Evolutionary conservation across 2,329 filamentous ascomycete genomes (phyloP), one percentile per base, ranked within the genome.

Genomic region (Sporothrix variecibatus): DNA sequence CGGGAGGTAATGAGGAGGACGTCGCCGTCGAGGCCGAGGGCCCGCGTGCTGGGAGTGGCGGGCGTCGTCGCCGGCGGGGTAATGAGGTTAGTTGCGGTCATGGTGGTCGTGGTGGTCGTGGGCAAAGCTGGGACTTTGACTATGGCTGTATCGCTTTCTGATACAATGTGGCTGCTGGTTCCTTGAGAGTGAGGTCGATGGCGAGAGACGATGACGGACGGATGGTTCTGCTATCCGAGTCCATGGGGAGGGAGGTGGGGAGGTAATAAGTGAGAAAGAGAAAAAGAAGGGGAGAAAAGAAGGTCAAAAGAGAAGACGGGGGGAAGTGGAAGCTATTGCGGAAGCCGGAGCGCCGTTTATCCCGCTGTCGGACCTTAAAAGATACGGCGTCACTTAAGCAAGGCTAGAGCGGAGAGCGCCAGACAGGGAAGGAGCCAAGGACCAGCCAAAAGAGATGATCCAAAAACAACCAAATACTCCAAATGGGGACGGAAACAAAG

Each of bases 1-100:
- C 0, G 82, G 81, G 81, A 76, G 7, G 86, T 75, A 70, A 87
- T 78, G 31, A 88, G 76, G 34, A 88, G 83, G 76, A 85, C 85
- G 79, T 88, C 86, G 60, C 85, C 85, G 65, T 80, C 81, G 64
- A 87, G 73, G 49, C 83, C 83, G 75, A 76, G 60, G 53, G 49
- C 49, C 40, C 26, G 43, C 68, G 31, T 34, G 58, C 43, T 62
- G 46, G 51, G 51, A 23, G 67, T 23, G 46, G 67, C 46, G 1
- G 67, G 46, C 46, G 46, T 17, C 67, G 28, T 51, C 20, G 53
- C 51, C 58, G 73, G 15, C 15, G 73, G 26, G 5, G 56, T 43
- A 15, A 46, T 20, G 23, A 74, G 53, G 46, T 70, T n/a, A 4
- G 26, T 23, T 20, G 74, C 74, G 5, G 74, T 72, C 74, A 75